phyloP scores from a whole-genome alignment of 208 protist genomes.

The Leishmania arabica region DNA sequence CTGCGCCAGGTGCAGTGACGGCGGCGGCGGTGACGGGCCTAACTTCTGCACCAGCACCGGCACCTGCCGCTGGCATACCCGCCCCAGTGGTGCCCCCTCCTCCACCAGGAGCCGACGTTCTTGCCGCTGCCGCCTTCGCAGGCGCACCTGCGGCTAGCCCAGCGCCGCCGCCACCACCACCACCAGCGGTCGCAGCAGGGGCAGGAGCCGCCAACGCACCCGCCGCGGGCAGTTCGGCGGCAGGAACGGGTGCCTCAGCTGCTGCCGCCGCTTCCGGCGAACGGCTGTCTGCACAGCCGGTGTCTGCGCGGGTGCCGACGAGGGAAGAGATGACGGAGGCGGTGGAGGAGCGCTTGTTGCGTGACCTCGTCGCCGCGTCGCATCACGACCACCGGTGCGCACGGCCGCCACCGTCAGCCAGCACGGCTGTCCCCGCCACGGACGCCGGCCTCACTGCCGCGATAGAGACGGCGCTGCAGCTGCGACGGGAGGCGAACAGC shows the following conservation, averaged over 20 bases:
- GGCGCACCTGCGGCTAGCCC: not conserved
- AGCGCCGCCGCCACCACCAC: not conserved
- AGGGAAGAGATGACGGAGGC: slow-evolving; percentile 8
- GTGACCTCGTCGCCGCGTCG: slow-evolving; percentile 3
- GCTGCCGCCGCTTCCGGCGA: not conserved
- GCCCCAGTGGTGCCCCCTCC: not conserved
- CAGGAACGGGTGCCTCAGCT: not conserved
- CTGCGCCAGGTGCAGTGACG: not conserved
- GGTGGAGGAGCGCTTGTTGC: slow-evolving; percentile 17
- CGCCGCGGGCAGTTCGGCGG: not conserved
- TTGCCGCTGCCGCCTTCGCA: not conserved
- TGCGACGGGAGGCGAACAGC: slow-evolving; percentile 1
- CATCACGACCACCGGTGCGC: not conserved
- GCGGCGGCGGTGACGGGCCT: not conserved
- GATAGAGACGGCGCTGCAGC: slow-evolving; percentile 3
- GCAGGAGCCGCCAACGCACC: not conserved
- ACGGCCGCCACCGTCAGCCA: too few relatives aligned
- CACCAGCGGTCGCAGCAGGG: not conserved
- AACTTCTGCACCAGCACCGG: not conserved
- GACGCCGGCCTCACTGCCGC: slow-evolving; percentile 2
- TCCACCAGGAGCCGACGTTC: not conserved
- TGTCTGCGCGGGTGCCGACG: not conserved
- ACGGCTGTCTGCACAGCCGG: not conserved
- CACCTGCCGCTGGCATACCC: not conserved
- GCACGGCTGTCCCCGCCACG: not conserved